These are phyloP conservation scores for Alloteropsis semialata DNA, from an alignment of 176 grass and related monocot genomes.

Conservation along the genomic window DNA sequence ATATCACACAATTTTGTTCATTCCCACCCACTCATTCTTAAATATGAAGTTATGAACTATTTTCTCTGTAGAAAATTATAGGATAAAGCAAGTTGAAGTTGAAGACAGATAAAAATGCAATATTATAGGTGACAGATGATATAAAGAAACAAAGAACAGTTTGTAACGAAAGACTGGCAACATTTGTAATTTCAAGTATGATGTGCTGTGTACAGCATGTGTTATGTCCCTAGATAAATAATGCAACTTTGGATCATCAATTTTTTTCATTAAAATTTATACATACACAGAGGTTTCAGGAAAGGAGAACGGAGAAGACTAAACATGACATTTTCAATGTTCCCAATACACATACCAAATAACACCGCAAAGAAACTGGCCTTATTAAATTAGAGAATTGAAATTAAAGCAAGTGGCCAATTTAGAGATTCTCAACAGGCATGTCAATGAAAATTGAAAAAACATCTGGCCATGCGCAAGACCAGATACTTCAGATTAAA, in stretches of 20 bases:
- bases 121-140: neutral
- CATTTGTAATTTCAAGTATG: neutral
- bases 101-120: neutral
- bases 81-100: constrained; percentile 18
- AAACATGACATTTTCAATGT: neutral
- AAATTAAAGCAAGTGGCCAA: neutral
- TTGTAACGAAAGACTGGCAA: neutral
- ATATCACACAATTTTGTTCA: neutral
- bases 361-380: neutral
- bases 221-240: neutral
- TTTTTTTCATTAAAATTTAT: neutral
- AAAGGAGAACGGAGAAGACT: neutral
- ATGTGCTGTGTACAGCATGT: neutral
- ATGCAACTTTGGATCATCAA: neutral
- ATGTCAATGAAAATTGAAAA: neutral
- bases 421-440: neutral
- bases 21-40: neutral
- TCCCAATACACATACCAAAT: neutral
- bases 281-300: neutral
- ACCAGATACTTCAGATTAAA: neutral
- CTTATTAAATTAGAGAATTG: neutral
- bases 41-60: neutral
- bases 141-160: neutral
- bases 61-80: neutral
- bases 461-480: neutral